A percentile compares a stretch with the other conserved stretches of the same genome.
Evolutionary conservation across 768 basidiomycete species (phyloP).

Genomic region (Galerina sulciceps): DNA sequence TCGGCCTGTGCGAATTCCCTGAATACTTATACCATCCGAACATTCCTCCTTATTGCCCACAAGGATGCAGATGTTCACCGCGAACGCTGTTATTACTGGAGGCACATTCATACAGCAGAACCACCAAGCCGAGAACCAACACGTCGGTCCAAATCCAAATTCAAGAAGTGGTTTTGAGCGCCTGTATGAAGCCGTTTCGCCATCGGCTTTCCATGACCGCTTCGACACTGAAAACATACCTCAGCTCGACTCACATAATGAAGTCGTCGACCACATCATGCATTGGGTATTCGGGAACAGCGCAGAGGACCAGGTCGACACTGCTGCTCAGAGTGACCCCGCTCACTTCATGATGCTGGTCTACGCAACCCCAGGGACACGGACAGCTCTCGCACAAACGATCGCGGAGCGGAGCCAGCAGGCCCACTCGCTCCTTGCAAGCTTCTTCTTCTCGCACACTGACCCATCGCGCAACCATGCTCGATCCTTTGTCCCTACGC

Average conservation of each 20-base stretch:
- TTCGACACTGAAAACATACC: neutral
- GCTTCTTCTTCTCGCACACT: neutral
- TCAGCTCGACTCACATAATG: conserved; percentile 1
- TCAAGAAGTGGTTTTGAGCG: neutral
- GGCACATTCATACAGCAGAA: too few relatives aligned
- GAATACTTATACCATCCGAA: too few relatives aligned
- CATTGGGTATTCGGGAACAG: neutral
- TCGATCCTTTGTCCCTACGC: neutral
- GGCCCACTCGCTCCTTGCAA: neutral
- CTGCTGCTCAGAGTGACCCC: neutral
- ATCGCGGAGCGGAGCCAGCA: neutral
- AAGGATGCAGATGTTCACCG: too few relatives aligned
- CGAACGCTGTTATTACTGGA: too few relatives aligned
- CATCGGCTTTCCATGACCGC: conserved; percentile 3
- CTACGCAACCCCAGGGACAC: neutral
- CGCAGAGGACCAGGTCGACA: neutral
- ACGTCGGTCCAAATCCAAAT: too few relatives aligned
- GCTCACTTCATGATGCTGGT: conserved; percentile 1
- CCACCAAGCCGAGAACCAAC: too few relatives aligned
- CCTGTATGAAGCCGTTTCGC: neutral
- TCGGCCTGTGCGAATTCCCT: too few relatives aligned
- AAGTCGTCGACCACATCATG: neutral
- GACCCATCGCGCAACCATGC: neutral
- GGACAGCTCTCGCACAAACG: neutral
- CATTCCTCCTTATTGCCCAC: too few relatives aligned